These are phyloP conservation scores for Keithomyces neogunnii DNA, from an alignment of 2,329 filamentous ascomycete species.

Conservation along the genomic window DNA sequence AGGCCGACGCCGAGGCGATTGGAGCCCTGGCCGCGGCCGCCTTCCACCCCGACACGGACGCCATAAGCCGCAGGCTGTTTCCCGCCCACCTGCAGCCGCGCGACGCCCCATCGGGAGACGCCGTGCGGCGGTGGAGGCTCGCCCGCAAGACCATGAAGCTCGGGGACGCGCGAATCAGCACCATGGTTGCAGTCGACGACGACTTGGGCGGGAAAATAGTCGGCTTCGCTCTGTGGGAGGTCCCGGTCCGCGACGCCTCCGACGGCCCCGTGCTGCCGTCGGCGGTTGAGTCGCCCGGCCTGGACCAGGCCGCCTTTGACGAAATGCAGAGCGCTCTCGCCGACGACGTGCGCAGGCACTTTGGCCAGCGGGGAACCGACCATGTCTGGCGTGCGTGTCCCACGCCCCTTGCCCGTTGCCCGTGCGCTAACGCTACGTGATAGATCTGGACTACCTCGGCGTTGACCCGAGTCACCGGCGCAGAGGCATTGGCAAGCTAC, in stretches of 20 bases:
- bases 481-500: constrained; percentile 11
- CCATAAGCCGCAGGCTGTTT: constrained; percentile 10
- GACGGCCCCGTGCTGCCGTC: not conserved
- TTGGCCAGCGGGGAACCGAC: constrained; percentile 10
- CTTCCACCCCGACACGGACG: constrained; percentile 13
- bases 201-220: constrained; percentile 8
- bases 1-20: constrained; percentile 16
- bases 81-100: constrained; percentile 9
- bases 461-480: constrained; percentile 11
- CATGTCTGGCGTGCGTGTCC: not conserved
- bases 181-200: constrained; percentile 13
- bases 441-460: constrained; percentile 12
- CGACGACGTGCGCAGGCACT: constrained; percentile 5
- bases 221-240: constrained; percentile 14
- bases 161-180: not conserved
- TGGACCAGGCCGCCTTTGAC: constrained; percentile 10
- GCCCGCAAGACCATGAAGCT: not conserved
- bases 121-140: not conserved
- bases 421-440: constrained; percentile 1
- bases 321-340: constrained; percentile 5
- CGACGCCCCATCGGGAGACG: not conserved
- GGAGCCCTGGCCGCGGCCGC: constrained; percentile 15
- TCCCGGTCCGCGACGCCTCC: constrained; percentile 5
- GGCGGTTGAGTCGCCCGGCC: not conserved
- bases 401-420: not conserved